Conservation (phyloP, 2,329 filamentous ascomycete genomes). For the Cryphonectria japonica region DNA sequence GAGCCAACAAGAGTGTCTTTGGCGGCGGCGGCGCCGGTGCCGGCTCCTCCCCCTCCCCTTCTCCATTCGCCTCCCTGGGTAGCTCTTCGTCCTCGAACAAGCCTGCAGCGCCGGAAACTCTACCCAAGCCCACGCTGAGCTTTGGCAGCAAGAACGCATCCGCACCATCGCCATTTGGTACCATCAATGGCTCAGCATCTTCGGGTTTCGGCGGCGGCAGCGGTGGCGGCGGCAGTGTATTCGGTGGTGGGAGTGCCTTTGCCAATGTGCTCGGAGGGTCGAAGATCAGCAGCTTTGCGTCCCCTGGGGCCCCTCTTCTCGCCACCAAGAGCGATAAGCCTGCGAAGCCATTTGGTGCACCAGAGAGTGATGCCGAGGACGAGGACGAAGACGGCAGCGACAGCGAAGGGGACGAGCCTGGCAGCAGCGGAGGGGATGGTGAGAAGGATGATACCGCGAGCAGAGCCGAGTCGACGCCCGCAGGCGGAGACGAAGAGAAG, state of each 20-base stretch:
- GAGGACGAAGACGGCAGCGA: slow-evolving; percentile 50
- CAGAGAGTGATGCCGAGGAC: slow-evolving; percentile 66
- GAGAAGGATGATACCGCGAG: slow-evolving; percentile 52
- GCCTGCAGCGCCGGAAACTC: slow-evolving; percentile 33
- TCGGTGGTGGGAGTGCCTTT: slow-evolving; percentile 46
- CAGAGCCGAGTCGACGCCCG: slow-evolving; percentile 53
- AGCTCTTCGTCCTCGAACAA: slow-evolving; percentile 36
- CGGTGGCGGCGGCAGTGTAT: slow-evolving; percentile 44
- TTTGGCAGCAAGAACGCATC: slow-evolving; percentile 47
- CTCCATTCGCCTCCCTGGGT: slow-evolving; percentile 41
- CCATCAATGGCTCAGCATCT: slow-evolving; percentile 39
- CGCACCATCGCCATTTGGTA: slow-evolving; percentile 52
- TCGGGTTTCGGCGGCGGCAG: slow-evolving; percentile 42
- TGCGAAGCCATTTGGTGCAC: slow-evolving; percentile 76
- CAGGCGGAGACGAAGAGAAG: slow-evolving; percentile 61
- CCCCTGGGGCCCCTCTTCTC: slow-evolving; percentile 49
- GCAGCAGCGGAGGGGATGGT: slow-evolving; percentile 33
- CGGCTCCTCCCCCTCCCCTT: slow-evolving; percentile 44
- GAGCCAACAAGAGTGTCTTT: slow-evolving; percentile 54
- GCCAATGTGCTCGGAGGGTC: slow-evolving; percentile 44
- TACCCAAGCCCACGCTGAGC: slow-evolving; percentile 50
- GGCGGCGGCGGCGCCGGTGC: slow-evolving; percentile 47
- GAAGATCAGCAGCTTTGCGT: slow-evolving; percentile 71
- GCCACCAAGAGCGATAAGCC: slow-evolving; percentile 62
- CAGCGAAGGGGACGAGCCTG: slow-evolving; percentile 53